phyloP scores from a whole-genome alignment of 2,329 filamentous ascomycete species.

The Ophiocordyceps camponoti-saundersi region DNA sequence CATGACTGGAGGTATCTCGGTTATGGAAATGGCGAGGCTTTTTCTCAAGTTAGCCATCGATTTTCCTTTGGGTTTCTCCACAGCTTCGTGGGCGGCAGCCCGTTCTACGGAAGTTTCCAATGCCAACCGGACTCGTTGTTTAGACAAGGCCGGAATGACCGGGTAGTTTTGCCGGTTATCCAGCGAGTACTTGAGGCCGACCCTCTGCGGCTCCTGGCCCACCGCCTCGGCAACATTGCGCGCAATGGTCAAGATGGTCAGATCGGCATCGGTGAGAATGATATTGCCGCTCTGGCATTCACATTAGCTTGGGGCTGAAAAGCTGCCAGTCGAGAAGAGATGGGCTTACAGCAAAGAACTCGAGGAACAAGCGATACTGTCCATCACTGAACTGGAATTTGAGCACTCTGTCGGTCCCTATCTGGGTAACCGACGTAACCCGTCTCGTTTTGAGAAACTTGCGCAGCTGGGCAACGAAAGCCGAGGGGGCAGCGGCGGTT shows the following conservation, averaged over 20 bases:
- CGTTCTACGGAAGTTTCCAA: slow-evolving; percentile 49
- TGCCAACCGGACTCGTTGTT: slow-evolving; percentile 51
- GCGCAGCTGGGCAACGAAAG: slow-evolving; percentile 69
- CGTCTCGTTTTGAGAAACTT: slow-evolving; percentile 79
- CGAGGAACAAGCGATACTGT: slow-evolving; percentile 69
- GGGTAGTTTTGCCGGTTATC: slow-evolving; percentile 70
- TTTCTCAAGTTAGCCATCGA: slow-evolving; percentile 60
- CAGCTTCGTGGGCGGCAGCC: slow-evolving; percentile 27
- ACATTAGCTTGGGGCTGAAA: not conserved
- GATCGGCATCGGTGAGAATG: slow-evolving; percentile 70
- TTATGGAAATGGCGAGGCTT: slow-evolving; percentile 67
- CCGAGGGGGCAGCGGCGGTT: slow-evolving; percentile 67
- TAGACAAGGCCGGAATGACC: slow-evolving; percentile 59
- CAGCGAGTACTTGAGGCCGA: slow-evolving; percentile 64
- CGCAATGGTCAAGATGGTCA: slow-evolving; percentile 67
- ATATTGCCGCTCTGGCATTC: slow-evolving; percentile 63
- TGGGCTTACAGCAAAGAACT: slow-evolving; percentile 62
- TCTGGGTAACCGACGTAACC: slow-evolving; percentile 63
- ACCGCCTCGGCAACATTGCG: slow-evolving; percentile 66
- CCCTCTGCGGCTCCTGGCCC: slow-evolving; percentile 66
- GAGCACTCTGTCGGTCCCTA: slow-evolving; percentile 86
- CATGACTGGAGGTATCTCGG: slow-evolving; percentile 74
- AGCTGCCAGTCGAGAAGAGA: not conserved
- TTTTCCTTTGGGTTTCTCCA: slow-evolving; percentile 50
- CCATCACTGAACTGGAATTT: slow-evolving; percentile 90